These are phyloP conservation scores for Tricholoma hemisulphureum DNA, from an alignment of 768 basidiomycete genomes.

Conservation along the genomic window DNA sequence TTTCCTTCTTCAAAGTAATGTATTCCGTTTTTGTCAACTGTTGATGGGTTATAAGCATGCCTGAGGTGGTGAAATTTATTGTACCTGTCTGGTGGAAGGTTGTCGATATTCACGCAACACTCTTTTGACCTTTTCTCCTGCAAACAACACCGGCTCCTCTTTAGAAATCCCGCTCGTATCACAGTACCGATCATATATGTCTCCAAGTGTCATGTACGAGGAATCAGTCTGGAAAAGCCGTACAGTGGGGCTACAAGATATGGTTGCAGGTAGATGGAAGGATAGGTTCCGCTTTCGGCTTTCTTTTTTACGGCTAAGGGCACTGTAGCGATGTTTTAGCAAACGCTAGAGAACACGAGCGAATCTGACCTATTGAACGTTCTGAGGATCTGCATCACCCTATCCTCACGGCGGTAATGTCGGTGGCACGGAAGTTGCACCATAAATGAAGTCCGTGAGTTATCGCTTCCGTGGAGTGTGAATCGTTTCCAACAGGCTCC, in stretches of 20 bases:
- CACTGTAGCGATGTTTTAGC: conserved; percentile 43
- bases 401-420: conserved; percentile 88
- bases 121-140: conserved; percentile 80
- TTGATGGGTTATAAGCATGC: conserved; percentile 5
- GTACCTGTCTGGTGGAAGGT: conserved; percentile 45
- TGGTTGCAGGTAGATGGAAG: conserved; percentile 87
- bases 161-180: conserved; percentile 68
- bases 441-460: conserved; percentile 84
- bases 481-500: conserved; percentile 89
- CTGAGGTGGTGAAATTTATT: conserved; percentile 1
- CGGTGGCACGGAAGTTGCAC: conserved; percentile 87
- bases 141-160: conserved; percentile 85
- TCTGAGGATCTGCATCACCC: conserved; percentile 89
- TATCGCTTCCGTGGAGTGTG: conserved; percentile 87
- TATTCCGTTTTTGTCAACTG: conserved; percentile 67
- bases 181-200: conserved; percentile 92
- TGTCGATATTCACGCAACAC: conserved; percentile 61
- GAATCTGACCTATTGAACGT: conserved; percentile 80
- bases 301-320: conserved; percentile 85
- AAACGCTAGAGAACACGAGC: neutral
- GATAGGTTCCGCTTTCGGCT: conserved; percentile 85
- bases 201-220: conserved; percentile 86
- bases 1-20: conserved; percentile 72
- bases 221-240: conserved; percentile 90
- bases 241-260: conserved; percentile 79